Conservation (phyloP, 768 basidiomycete genomes). For the Podaxis sp. region DNA sequence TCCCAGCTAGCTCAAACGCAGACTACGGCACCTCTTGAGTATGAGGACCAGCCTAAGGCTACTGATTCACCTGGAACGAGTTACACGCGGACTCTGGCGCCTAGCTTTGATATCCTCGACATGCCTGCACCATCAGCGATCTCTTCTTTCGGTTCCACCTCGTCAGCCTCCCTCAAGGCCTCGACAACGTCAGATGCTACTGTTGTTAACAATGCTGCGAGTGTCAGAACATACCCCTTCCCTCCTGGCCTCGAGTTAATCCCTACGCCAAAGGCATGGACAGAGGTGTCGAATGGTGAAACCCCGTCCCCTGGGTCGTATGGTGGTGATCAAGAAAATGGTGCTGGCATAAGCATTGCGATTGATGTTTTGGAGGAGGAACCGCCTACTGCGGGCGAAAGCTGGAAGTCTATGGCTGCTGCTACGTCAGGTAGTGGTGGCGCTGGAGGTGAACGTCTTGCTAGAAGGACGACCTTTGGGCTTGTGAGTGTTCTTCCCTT, state of each 20-base stretch:
- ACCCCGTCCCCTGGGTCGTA: slow-evolving; percentile 18
- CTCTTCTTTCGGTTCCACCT: slow-evolving; percentile 44
- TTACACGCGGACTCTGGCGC: slow-evolving; percentile 7
- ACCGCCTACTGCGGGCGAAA: slow-evolving; percentile 59
- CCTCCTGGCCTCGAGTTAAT: slow-evolving; percentile 37
- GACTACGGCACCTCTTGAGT: slow-evolving; percentile 23
- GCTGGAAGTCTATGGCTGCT: slow-evolving; percentile 59
- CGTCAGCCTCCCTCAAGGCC: slow-evolving; percentile 32
- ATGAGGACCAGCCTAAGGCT: slow-evolving; percentile 20
- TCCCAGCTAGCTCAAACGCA: slow-evolving; percentile 20
- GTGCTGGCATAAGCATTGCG: slow-evolving; percentile 38
- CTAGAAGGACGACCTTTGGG: slow-evolving; percentile 61
- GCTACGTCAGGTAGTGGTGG: slow-evolving; percentile 25
- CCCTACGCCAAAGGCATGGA: slow-evolving; percentile 31
- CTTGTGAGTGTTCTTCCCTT: slow-evolving; percentile 42
- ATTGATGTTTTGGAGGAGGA: slow-evolving; percentile 70
- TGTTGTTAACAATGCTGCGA: background rate
- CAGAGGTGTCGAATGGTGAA: slow-evolving; percentile 20
- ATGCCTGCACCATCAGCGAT: slow-evolving; percentile 54
- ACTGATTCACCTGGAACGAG: background rate
- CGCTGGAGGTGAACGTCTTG: slow-evolving; percentile 26
- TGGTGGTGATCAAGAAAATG: slow-evolving; percentile 25
- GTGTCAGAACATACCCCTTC: slow-evolving; percentile 29
- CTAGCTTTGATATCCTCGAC: slow-evolving; percentile 30
- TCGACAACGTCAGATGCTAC: slow-evolving; percentile 4